phyloP scores from a whole-genome alignment of 2,329 filamentous ascomycete genomes.

The Trichoderma polysporum region DNA sequence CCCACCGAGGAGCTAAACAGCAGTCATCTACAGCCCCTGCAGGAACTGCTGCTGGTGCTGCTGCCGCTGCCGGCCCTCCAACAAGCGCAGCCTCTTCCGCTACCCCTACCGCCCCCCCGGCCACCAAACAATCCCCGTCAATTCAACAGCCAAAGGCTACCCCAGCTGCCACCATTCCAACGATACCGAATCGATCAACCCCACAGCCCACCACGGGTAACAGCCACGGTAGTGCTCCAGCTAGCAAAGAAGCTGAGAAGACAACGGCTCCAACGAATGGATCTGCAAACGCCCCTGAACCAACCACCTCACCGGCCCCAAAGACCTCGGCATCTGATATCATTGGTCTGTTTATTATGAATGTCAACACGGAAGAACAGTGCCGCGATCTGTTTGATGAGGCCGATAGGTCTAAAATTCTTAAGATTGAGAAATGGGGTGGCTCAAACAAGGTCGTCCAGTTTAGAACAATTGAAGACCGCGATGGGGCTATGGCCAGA shows the following conservation, averaged over 20 bases:
- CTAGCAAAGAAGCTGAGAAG: conserved; percentile 58
- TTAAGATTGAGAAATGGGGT: conserved; percentile 75
- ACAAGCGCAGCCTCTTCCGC: conserved; percentile 27
- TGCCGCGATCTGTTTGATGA: conserved; percentile 78
- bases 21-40: conserved; percentile 41
- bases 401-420: conserved; percentile 79
- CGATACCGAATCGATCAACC: conserved; percentile 42
- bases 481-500: conserved; percentile 73
- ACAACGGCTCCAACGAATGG: conserved; percentile 50
- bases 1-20: conserved; percentile 87
- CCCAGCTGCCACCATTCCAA: conserved; percentile 37
- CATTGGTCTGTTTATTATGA: conserved; percentile 86
- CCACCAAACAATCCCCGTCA: conserved; percentile 39
- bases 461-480: conserved; percentile 77
- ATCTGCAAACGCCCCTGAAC: conserved; percentile 51
- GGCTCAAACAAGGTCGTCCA: conserved; percentile 81
- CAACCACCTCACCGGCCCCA: conserved; percentile 56
- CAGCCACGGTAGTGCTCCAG: conserved; percentile 40
- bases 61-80: background rate
- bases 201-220: conserved; percentile 49
- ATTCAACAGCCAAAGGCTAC: conserved; percentile 45
- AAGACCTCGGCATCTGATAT: conserved; percentile 65
- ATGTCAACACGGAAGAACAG: conserved; percentile 79
- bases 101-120: conserved; percentile 34
- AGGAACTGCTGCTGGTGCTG: conserved; percentile 6